These are phyloP conservation scores for Schoenoplectus triqueter DNA, from an alignment of 202 grass and related monocot species.

Conservation along the genomic window DNA sequence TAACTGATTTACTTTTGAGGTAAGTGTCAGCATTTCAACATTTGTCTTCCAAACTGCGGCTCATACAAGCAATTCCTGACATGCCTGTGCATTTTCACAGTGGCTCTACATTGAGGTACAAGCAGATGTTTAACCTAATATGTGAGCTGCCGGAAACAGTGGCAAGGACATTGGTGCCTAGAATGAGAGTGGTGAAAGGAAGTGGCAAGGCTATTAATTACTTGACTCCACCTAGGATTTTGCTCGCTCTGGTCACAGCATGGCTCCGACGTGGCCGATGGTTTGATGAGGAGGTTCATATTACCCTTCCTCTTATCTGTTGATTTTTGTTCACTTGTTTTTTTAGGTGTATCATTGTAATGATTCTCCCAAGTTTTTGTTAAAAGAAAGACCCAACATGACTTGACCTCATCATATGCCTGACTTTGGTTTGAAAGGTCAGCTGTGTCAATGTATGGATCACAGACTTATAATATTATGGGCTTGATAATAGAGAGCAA, in stretches of 20 bases:
- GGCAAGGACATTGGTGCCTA: conserved; percentile 90
- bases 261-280: conserved; percentile 95
- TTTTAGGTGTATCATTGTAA: not conserved
- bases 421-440: not conserved
- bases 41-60: conserved; percentile 13
- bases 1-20: conserved; percentile 94
- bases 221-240: conserved; percentile 94
- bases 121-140: conserved; percentile 98
- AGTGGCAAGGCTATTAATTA: conserved; percentile 97
- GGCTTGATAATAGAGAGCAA: no score
- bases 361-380: not conserved
- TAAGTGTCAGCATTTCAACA: conserved; percentile 27
- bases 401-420: not conserved
- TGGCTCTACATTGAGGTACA: conserved; percentile 90
- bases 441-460: not conserved
- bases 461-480: not conserved
- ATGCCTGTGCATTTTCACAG: conserved; percentile 46
- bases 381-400: not conserved
- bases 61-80: not conserved
- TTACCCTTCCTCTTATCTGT: not conserved
- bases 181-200: conserved; percentile 97
- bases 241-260: conserved; percentile 92
- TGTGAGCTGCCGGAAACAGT: conserved; percentile 99
- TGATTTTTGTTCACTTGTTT: not conserved
- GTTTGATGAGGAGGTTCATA: conserved; percentile 90